Base-by-base conservation (phyloP, 169 alveolate genomes). In the Plasmodium berghei region DNA sequence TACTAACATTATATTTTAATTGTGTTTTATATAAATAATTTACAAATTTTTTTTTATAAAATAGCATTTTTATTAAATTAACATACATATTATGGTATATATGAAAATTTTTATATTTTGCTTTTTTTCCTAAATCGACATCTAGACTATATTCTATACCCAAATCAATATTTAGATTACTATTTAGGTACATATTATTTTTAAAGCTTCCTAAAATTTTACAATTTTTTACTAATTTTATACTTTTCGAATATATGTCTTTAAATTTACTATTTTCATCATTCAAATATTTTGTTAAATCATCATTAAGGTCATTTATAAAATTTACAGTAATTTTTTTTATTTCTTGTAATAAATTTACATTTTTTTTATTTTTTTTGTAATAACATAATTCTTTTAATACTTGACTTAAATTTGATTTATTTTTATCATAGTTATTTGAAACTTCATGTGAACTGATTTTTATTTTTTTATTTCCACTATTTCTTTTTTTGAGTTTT, bases 91-190 rank as follows among this genome's bases (percentile, higher is more conserved):
- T 75, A 42, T 75, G 88, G 24, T 75, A 75, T 5, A 46, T 26
- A 62, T 48, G 73, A 2, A 75, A 55, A 9, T 75, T 62, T 20
- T 55, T 62, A 48, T 75, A 75, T 45, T 75, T 75, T 6, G 58
- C 42, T 22, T 75, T 45, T 40, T 54, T 49, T 62, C 69, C 88
- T 20, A 46, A 45, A 12, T 62, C 28, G 0, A 42, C 62, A 48
- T 75, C n/a, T 34, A 75, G 49, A 61, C n/a, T 48, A 26, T 75
- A 75, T 62, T 75, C 88, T 14, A 75, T 42, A 0, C 88, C 73
- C 5, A 75, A 1, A 26, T 75, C 88, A n/a, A 75, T 45, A 54
- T 75, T 75, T 9, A 56, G 2, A 26, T 62, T 40, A 62, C 28
- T 75, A 48, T 75, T 75, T 10, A 75, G 20, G 34, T 46, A 61